Percentiles rank a stretch among this genome's conserved stretches.
These are phyloP conservation scores for Dendrobium nobile DNA, from an alignment of 106 monocot species.

Conservation along the genomic window DNA sequence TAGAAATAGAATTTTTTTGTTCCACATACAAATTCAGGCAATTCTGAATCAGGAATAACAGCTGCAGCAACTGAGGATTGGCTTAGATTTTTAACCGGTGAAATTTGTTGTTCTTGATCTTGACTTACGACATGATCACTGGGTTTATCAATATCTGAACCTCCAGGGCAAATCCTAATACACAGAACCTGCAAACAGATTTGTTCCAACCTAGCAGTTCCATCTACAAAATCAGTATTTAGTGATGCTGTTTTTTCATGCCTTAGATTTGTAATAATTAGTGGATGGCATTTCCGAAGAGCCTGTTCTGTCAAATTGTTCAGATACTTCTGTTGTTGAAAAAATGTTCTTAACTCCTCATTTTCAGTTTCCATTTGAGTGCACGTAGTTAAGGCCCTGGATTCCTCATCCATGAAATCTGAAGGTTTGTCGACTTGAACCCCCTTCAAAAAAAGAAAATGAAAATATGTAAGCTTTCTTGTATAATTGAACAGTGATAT, in stretches of 20 bases:
- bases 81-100: constrained; percentile 12
- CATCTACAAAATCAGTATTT: constrained; percentile 23
- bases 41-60: constrained; percentile 39
- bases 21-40: constrained; percentile 71
- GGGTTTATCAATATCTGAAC: constrained; percentile 31
- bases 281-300: constrained; percentile 70
- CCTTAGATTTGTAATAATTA: constrained; percentile 64
- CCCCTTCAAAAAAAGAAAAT: constrained; percentile 17
- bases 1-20: neutral
- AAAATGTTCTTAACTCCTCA: constrained; percentile 28
- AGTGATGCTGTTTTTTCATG: constrained; percentile 50
- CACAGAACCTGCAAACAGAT: constrained; percentile 67
- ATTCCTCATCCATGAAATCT: constrained; percentile 14
- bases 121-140: constrained; percentile 9
- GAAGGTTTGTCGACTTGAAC: constrained; percentile 21
- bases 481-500: neutral
- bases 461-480: neutral
- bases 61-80: constrained; percentile 12
- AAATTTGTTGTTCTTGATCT: constrained; percentile 17
- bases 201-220: constrained; percentile 36
- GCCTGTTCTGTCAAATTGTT: constrained; percentile 66
- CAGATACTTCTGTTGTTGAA: constrained; percentile 60
- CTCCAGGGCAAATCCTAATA: constrained; percentile 48
- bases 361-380: constrained; percentile 14
- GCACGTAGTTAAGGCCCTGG: constrained; percentile 1